These are phyloP conservation scores for Darksidea phi DNA, from an alignment of 495 filamentous ascomycete genomes.

Conservation along the genomic window DNA sequence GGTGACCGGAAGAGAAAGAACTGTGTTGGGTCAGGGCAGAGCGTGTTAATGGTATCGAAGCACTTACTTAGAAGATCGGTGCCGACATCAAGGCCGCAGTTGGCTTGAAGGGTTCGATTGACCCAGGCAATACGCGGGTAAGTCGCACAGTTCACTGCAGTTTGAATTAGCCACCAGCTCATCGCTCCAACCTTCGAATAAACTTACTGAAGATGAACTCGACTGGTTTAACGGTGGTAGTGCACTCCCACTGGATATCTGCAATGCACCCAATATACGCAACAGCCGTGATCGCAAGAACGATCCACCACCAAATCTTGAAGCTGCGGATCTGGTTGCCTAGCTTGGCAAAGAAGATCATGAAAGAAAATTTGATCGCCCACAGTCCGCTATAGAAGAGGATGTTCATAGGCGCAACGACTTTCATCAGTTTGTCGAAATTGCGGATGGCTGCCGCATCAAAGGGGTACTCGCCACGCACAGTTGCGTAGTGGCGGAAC, in stretches of 20 bases:
- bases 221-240: background rate
- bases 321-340: background rate
- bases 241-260: background rate
- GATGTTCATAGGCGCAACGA: background rate
- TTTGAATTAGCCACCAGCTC: background rate
- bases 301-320: background rate
- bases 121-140: background rate
- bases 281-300: background rate
- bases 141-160: background rate
- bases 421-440: background rate
- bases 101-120: background rate
- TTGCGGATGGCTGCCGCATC: background rate
- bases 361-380: constrained; percentile 12
- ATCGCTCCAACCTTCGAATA: background rate
- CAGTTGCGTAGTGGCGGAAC: background rate
- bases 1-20: background rate
- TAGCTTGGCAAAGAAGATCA: constrained; percentile 3
- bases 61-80: background rate
- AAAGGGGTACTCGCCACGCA: background rate
- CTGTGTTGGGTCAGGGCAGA: background rate
- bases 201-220: background rate
- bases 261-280: background rate
- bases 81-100: background rate
- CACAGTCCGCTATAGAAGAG: constrained; percentile 2
- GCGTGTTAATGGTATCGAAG: background rate